Evolutionary conservation across 768 basidiomycete genomes (phyloP).

Genomic region (Mycena rosella): DNA sequence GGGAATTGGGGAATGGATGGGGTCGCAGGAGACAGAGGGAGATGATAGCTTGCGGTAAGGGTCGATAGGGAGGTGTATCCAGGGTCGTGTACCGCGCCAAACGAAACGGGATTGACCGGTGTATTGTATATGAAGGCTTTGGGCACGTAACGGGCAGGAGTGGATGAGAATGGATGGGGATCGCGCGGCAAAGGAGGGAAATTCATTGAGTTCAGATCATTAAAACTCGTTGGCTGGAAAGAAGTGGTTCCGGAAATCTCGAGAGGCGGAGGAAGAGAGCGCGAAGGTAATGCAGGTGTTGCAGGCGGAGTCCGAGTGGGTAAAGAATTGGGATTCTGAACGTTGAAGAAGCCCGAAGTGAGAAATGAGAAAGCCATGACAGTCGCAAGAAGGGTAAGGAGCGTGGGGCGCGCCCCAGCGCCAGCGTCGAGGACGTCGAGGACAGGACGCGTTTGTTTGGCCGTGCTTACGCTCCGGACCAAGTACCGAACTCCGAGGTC

Average conservation of each 20-base stretch:
- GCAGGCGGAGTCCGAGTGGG: not conserved
- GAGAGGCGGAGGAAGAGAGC: not conserved
- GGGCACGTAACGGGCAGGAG: not conserved
- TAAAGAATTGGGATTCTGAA: not conserved
- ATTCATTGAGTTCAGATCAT: not conserved
- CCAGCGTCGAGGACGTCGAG: constrained; percentile 2
- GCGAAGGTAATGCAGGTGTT: not conserved
- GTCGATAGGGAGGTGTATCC: constrained; percentile 3
- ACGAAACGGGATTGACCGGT: not conserved
- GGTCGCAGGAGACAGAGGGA: not conserved
- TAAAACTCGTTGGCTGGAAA: not conserved
- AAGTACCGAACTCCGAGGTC: constrained; percentile 12
- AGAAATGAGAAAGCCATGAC: constrained; percentile 1
- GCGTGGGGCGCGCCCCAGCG: constrained; percentile 5
- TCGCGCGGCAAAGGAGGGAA: not conserved
- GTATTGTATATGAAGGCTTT: constrained; percentile 4
- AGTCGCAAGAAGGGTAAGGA: not conserved
- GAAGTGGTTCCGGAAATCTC: not conserved
- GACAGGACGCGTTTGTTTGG: constrained; percentile 15
- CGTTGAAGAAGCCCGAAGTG: not conserved
- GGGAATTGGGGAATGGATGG: not conserved
- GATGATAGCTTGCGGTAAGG: not conserved
- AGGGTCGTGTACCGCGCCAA: not conserved
- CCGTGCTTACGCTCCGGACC: not conserved
- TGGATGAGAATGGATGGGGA: not conserved